These are phyloP conservation scores for Mycena alexandri DNA, from an alignment of 768 basidiomycete genomes.

Conservation along the genomic window DNA sequence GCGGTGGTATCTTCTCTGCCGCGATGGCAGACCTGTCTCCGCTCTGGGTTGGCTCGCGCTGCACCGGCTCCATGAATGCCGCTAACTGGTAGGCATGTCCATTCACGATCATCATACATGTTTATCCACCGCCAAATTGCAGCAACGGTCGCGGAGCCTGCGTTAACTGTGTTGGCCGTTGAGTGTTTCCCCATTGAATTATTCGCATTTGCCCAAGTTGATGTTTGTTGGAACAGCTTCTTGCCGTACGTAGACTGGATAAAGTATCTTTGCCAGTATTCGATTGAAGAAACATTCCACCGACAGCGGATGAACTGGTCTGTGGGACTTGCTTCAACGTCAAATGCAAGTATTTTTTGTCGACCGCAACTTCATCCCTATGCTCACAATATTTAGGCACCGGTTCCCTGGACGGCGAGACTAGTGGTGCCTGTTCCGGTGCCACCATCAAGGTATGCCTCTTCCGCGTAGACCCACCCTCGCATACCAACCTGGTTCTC, in stretches of 20 bases:
- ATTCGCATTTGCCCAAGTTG: neutral
- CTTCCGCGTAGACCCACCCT: too few relatives aligned
- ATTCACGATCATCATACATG: neutral
- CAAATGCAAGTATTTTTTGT: slow-evolving; percentile 35
- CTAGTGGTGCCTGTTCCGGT: slow-evolving; percentile 43
- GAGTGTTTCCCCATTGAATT: slow-evolving; percentile 16
- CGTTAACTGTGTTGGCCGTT: slow-evolving; percentile 47
- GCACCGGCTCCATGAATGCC: slow-evolving; percentile 44
- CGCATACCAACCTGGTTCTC: neutral
- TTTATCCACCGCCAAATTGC: neutral
- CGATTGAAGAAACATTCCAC: slow-evolving; percentile 6
- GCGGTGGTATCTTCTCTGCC: slow-evolving; percentile 46
- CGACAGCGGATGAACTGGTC: slow-evolving; percentile 21
- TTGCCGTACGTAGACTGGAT: slow-evolving; percentile 28
- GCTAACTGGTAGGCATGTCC: slow-evolving; percentile 30
- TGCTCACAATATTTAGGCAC: slow-evolving; percentile 30
- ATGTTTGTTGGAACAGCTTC: slow-evolving; percentile 14
- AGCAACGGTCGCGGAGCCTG: slow-evolving; percentile 43
- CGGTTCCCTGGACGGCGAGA: slow-evolving; percentile 45
- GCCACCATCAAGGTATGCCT: slow-evolving; percentile 43
- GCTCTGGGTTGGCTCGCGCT: slow-evolving; percentile 46
- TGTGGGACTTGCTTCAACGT: slow-evolving; percentile 44
- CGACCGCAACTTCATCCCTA: neutral
- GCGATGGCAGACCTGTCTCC: slow-evolving; percentile 49
- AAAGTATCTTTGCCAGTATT: neutral